Evolutionary conservation across 225 moss, liverwort and hornwort species (phyloP), one percentile per base, ranked within the genome.

Genomic region (Sphagnum contortum): DNA sequence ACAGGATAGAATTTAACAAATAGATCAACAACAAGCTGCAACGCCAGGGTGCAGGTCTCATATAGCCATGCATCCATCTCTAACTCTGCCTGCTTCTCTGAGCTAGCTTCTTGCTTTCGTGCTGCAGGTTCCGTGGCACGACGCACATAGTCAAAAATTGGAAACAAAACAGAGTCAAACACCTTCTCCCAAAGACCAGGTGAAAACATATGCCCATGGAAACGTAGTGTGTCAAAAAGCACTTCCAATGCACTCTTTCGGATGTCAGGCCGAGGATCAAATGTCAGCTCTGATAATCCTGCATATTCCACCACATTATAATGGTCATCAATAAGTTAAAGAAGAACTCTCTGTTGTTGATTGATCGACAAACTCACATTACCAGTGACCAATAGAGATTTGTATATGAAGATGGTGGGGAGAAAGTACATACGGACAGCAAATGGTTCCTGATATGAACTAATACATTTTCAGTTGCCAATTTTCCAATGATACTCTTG

Each of bases 51-150:
- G 74, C 98, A 98, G 48, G 98, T 98, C 79, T 98, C 98, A 54
- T 93, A 98, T 45, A 98, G 73, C 98, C 98, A 98, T 9, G 86
- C 93, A 71, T 98, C 98, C 98, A 98, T 98, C 78, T 98, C 98
- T 78, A 98, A 57, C 77, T 98, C 98, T 55, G 85, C 91, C 67
- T 93, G 89, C 69, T 98, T 98, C 68, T 89, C 89, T 64, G 85
- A 79, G 70, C 86, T 77, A 73, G 88, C 89, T 54, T 66, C 75
- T 53, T 71, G 64, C 48, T 64, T 8, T 60, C 86, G 87, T 72
- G 68, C 80, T 63, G 91, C 87, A 62, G 87, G 75, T 73, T 99
- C 98, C 59, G 91, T 91, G 47, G 93, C 98, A 71, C 93, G 90
- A 60, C 98, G 98, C 59, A 99, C 98, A 60, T 89, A 88, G 70